A percentile compares a stretch with the other conserved stretches of the same genome.
These are phyloP conservation scores for Fusarium sp. DNA, from an alignment of 2,329 filamentous ascomycete species.

Conservation along the genomic window DNA sequence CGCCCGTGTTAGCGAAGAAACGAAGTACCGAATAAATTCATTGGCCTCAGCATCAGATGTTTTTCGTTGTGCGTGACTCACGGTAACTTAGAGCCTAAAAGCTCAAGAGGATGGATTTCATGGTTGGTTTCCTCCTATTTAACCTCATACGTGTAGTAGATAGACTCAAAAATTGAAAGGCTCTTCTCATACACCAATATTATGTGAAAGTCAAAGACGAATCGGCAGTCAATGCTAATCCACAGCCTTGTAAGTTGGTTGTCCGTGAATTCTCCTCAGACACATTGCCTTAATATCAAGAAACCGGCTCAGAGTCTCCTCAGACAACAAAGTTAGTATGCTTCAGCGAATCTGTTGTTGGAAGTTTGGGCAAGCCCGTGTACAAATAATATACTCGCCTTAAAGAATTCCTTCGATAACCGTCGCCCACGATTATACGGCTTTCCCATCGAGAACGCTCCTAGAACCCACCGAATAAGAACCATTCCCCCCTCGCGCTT, in stretches of 20 bases:
- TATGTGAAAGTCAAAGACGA: background rate
- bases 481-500: too few species aligned
- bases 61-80: background rate
- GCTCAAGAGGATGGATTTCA: background rate
- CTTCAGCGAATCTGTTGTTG: too few species aligned
- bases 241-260: background rate
- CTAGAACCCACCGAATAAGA: background rate
- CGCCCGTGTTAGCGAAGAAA: background rate
- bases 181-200: too few species aligned
- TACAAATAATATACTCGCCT: background rate
- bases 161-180: background rate
- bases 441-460: background rate
- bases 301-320: background rate
- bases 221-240: background rate
- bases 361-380: too few species aligned
- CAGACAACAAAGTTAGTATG: background rate
- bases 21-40: background rate
- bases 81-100: background rate
- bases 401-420: background rate
- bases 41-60: background rate
- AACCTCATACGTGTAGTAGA: background rate
- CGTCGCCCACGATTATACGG: background rate
- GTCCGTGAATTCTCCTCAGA: background rate
- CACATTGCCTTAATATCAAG: accelerated
- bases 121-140: background rate